Percentiles rank a stretch among this genome's conserved stretches.
phyloP scores from a whole-genome alignment of 441 rosid genomes.

The Jatropha podagrica region DNA sequence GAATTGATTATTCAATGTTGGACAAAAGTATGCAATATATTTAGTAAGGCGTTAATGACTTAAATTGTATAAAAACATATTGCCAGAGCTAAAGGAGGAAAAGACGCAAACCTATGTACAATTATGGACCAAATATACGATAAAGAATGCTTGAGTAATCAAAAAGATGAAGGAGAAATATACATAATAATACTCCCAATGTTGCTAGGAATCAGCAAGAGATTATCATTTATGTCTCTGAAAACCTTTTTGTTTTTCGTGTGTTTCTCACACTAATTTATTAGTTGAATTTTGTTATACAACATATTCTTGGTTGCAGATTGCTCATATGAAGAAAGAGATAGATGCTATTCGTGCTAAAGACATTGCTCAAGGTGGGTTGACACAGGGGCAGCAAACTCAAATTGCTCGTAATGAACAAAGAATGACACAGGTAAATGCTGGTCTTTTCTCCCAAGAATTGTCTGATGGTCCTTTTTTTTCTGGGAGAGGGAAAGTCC shows the following conservation, averaged over 20 bases:
- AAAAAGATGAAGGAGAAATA: neutral
- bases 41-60: neutral
- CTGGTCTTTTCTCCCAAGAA: slow-evolving; percentile 4
- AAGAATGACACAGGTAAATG: slow-evolving; percentile 73
- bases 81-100: neutral
- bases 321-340: slow-evolving; percentile 98
- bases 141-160: neutral
- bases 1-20: no score
- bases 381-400: slow-evolving; percentile 98
- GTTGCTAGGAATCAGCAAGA: neutral
- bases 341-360: slow-evolving; percentile 92
- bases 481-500: neutral
- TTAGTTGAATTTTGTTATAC: neutral
- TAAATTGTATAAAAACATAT: neutral
- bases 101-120: neutral
- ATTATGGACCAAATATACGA: neutral
- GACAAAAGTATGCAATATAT: neutral
- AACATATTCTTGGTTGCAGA: slow-evolving; percentile 43
- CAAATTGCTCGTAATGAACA: slow-evolving; percentile 98
- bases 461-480: slow-evolving; percentile 9
- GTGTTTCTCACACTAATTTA: neutral
- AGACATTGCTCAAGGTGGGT: slow-evolving; percentile 95
- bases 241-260: neutral
- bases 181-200: neutral
- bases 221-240: neutral